These are phyloP conservation scores for Endocalyx cinctus DNA, from an alignment of 2,329 filamentous ascomycete species.

Conservation along the genomic window DNA sequence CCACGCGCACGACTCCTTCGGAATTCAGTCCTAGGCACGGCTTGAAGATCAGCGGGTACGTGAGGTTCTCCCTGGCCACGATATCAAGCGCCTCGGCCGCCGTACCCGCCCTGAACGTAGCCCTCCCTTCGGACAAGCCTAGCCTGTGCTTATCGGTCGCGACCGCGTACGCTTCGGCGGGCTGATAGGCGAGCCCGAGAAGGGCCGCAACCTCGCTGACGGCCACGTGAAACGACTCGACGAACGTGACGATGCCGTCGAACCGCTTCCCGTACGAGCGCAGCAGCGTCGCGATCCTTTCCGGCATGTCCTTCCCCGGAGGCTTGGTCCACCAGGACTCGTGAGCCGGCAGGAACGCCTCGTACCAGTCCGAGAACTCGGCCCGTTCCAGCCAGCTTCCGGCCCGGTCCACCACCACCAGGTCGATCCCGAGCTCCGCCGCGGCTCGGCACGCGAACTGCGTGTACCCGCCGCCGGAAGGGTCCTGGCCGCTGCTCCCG, in stretches of 20 bases:
- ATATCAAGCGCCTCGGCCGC: constrained; percentile 16
- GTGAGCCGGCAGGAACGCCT: constrained; percentile 15
- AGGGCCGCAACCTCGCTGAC: constrained; percentile 17
- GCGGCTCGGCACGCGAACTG: constrained; percentile 18
- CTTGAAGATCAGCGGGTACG: constrained; percentile 23
- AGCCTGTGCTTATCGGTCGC: constrained; percentile 24
- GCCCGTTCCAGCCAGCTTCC: constrained; percentile 17
- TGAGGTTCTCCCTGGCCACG: constrained; percentile 8
- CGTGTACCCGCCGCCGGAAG: constrained; percentile 19
- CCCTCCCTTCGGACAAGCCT: constrained; percentile 16
- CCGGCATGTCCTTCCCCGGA: constrained; percentile 11
- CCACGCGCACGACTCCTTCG: constrained; percentile 21
- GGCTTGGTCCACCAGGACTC: constrained; percentile 20
- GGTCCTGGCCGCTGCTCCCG: constrained; percentile 20
- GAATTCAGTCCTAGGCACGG: constrained; percentile 22
- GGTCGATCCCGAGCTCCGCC: constrained; percentile 17
- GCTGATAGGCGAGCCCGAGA: constrained; percentile 18
- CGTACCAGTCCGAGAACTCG: constrained; percentile 19
- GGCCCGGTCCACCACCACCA: constrained; percentile 19
- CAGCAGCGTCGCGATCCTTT: constrained; percentile 14
- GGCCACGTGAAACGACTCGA: constrained; percentile 18
- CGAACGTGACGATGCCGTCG: constrained; percentile 20
- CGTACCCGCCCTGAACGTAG: constrained; percentile 13
- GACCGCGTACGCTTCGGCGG: constrained; percentile 14
- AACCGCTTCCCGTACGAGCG: constrained; percentile 13